Evolutionary conservation across 768 basidiomycete species (phyloP).

Genomic region (Lactarius tabidus): DNA sequence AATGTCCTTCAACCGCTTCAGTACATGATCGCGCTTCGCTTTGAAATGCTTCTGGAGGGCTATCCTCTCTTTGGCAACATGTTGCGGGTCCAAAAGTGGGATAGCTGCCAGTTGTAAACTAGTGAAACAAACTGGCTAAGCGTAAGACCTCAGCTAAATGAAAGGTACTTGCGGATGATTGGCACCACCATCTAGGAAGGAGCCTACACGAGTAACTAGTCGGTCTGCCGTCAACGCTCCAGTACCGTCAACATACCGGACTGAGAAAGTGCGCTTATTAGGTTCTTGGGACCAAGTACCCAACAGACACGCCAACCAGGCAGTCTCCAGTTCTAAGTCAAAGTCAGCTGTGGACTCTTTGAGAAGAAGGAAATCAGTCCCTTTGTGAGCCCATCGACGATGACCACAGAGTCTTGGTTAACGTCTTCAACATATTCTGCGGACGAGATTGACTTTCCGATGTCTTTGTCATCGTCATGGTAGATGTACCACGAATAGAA

Average conservation of each 20-base stretch:
- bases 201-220: constrained; percentile 40
- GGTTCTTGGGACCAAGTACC: constrained; percentile 88
- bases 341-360: constrained; percentile 23
- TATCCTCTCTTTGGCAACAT: constrained; percentile 70
- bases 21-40: constrained; percentile 84
- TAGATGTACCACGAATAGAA: constrained; percentile 97
- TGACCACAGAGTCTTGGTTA: constrained; percentile 75
- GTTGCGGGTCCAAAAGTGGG: constrained; percentile 68
- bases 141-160: neutral
- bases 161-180: constrained; percentile 72
- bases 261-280: constrained; percentile 88
- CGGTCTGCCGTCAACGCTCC: neutral
- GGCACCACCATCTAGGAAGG: constrained; percentile 92
- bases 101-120: constrained; percentile 88
- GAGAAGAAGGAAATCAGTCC: constrained; percentile 34
- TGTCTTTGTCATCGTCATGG: constrained; percentile 68
- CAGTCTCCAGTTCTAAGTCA: constrained; percentile 81
- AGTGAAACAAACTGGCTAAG: constrained; percentile 8
- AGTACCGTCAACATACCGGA: constrained; percentile 45
- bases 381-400: constrained; percentile 93
- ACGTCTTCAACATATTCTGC: constrained; percentile 86
- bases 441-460: constrained; percentile 75
- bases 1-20: constrained; percentile 72
- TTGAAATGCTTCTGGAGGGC: constrained; percentile 91
- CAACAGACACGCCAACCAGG: constrained; percentile 94